A percentile compares a stretch with the other conserved stretches of the same genome.
These are phyloP conservation scores for Allomyces arbusculus DNA, from an alignment of 192 early-diverging fungal genomes.

Conservation along the genomic window DNA sequence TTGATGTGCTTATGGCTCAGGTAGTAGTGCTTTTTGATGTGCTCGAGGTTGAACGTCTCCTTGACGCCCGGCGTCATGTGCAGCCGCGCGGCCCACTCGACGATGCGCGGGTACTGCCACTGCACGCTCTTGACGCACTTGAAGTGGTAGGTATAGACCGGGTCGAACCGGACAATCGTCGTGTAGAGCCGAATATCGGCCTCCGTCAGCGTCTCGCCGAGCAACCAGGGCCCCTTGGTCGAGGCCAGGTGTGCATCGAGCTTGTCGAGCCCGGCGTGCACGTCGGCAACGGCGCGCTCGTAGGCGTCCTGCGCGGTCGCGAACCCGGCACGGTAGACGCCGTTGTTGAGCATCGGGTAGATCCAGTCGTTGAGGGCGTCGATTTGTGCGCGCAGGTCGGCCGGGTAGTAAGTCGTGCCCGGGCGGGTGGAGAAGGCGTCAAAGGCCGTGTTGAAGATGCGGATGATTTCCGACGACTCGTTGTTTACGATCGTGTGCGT, in stretches of 20 bases:
- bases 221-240: slow-evolving; percentile 40
- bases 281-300: slow-evolving; percentile 40
- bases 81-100: slow-evolving; percentile 61
- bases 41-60: slow-evolving; percentile 80
- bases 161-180: slow-evolving; percentile 88
- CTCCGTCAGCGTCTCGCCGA: slow-evolving; percentile 64
- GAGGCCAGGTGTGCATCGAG: slow-evolving; percentile 60
- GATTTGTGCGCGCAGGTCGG: slow-evolving; percentile 46
- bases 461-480: slow-evolving; percentile 88
- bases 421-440: slow-evolving; percentile 48
- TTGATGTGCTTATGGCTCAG: slow-evolving; percentile 81
- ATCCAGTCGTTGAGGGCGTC: slow-evolving; percentile 79
- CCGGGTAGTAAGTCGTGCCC: slow-evolving; percentile 61
- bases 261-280: slow-evolving; percentile 61
- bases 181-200: slow-evolving; percentile 89
- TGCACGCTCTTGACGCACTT: slow-evolving; percentile 74
- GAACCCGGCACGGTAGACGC: slow-evolving; percentile 86
- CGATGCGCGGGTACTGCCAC: slow-evolving; percentile 67
- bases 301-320: slow-evolving; percentile 74
- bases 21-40: slow-evolving; percentile 93
- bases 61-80: slow-evolving; percentile 50
- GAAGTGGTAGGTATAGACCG: slow-evolving; percentile 85
- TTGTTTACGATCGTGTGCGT: slow-evolving; percentile 83
- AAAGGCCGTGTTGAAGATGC: slow-evolving; percentile 80
- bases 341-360: slow-evolving; percentile 88